Percentiles rank a stretch among this genome's conserved stretches.
These are phyloP conservation scores for Coniochaeta prunicola DNA, from an alignment of 2,329 filamentous ascomycete genomes.

Conservation along the genomic window DNA sequence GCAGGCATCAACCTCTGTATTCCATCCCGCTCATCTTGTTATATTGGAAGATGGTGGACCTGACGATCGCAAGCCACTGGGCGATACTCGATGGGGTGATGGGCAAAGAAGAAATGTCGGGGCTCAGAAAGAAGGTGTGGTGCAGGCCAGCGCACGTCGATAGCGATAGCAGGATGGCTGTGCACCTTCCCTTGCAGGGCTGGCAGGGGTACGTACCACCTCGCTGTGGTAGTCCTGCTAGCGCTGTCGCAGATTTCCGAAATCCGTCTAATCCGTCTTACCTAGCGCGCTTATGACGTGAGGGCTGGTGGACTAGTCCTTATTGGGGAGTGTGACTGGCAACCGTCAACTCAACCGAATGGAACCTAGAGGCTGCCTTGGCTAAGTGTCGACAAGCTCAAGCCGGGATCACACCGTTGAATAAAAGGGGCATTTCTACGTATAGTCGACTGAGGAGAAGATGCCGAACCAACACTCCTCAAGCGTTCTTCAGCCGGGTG, in stretches of 20 bases:
- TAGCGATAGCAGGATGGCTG: not conserved
- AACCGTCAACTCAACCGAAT: not conserved
- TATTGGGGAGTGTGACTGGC: not conserved
- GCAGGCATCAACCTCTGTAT: not conserved
- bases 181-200: not conserved
- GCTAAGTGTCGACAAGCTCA: too few species aligned
- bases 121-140: not conserved
- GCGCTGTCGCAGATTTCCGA: not conserved
- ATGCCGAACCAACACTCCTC: not conserved
- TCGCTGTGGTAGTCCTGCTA: not conserved
- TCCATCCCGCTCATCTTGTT: slow-evolving; percentile 1
- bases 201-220: not conserved
- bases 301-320: not conserved
- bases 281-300: slow-evolving; percentile 1
- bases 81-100: not conserved
- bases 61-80: slow-evolving; percentile 1
- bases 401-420: too few species aligned
- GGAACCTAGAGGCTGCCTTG: not conserved
- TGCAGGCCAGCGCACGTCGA: not conserved
- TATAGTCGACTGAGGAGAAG: not conserved
- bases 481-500: not conserved
- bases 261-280: not conserved
- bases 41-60: not conserved
- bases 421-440: too few species aligned
- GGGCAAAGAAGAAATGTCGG: not conserved